Percentiles rank a stretch among this genome's conserved stretches.
These are phyloP conservation scores for Solanum gracilifrons DNA, from an alignment of 257 asterid species.

Conservation along the genomic window DNA sequence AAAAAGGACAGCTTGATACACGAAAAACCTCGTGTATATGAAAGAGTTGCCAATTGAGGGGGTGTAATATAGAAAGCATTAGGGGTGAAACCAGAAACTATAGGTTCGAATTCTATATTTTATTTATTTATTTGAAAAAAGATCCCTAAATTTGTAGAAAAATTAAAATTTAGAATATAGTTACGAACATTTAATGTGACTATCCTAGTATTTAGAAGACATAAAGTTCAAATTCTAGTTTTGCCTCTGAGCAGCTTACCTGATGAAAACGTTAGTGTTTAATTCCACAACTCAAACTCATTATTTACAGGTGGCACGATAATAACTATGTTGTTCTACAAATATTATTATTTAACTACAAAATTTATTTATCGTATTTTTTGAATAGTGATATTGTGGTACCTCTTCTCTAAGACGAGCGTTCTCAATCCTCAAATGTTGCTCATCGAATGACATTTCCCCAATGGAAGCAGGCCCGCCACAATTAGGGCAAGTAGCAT, in stretches of 20 bases:
- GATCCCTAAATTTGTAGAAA: not conserved
- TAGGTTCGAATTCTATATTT: not conserved
- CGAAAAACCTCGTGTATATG: not conserved
- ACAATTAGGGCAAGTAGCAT: constrained; percentile 54
- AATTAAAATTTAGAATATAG: not conserved
- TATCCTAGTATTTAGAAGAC: not conserved
- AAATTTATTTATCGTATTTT: not conserved
- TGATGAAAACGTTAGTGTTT: not conserved
- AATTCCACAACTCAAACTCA: not conserved
- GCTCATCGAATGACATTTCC: constrained; percentile 66
- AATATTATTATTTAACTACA: not conserved
- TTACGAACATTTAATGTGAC: not conserved
- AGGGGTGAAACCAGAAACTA: not conserved
- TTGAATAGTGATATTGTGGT: not conserved
- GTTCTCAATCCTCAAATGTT: constrained; percentile 63
- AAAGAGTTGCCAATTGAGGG: not conserved
- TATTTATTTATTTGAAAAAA: not conserved
- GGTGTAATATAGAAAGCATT: no score
- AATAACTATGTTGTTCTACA: no score
- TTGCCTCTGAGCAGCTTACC: not conserved
- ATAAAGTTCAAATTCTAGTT: not conserved
- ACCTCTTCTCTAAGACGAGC: constrained; percentile 74
- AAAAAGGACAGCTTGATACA: not conserved
- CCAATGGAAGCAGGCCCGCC: constrained; percentile 72
- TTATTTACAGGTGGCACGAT: not conserved